A percentile compares a stretch with the other conserved stretches of the same genome.
These are phyloP conservation scores for Cutaneotrichosporon spelunceum DNA, from an alignment of 1,284 basidiomycete species.

Conservation along the genomic window DNA sequence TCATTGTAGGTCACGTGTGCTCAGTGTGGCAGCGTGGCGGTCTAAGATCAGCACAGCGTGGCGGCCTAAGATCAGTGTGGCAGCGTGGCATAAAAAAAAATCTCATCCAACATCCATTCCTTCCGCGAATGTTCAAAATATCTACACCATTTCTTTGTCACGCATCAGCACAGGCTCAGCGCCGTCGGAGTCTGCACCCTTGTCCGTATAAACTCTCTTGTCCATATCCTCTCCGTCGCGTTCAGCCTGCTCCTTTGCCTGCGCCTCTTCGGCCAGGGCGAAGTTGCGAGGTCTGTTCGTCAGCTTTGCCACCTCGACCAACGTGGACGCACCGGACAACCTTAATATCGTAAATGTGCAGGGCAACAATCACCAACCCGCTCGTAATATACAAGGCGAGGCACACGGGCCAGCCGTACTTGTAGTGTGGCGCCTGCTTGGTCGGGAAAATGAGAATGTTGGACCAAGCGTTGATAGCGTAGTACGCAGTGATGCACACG, in stretches of 20 bases:
- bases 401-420: conserved; percentile 38
- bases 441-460: conserved; percentile 46
- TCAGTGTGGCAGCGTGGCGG: too few relatives aligned
- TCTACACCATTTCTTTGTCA: not conserved
- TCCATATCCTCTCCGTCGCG: not conserved
- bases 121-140: not conserved
- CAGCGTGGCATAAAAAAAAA: too few relatives aligned
- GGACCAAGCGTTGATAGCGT: conserved; percentile 38
- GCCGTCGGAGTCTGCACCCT: not conserved
- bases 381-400: conserved; percentile 36
- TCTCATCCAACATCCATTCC: not conserved
- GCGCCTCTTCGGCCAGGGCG: conserved; percentile 6
- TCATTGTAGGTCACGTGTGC: too few relatives aligned
- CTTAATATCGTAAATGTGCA: conserved; percentile 21
- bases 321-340: conserved; percentile 7
- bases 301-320: not conserved
- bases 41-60: too few relatives aligned
- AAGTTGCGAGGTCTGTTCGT: conserved; percentile 9
- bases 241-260: conserved; percentile 5
- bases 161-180: not conserved
- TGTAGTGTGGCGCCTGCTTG: conserved; percentile 39
- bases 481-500: conserved; percentile 25
- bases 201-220: not conserved
- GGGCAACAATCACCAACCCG: conserved; percentile 24
- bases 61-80: too few relatives aligned